These are phyloP conservation scores for Croton laevigatus DNA, from an alignment of 441 rosid genomes.

Conservation along the genomic window DNA sequence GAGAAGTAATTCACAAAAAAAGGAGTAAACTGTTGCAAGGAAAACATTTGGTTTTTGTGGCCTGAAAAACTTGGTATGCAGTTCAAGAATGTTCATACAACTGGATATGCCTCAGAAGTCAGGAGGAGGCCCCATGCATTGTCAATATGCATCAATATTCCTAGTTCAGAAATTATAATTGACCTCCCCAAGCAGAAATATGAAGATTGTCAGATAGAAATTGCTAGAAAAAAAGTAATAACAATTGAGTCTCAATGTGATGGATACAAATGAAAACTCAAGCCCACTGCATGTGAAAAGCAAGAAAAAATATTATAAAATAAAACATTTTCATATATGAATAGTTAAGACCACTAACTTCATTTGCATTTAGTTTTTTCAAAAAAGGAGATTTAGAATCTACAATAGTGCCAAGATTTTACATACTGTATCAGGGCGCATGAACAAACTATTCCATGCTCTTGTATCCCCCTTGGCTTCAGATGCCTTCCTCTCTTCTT, in stretches of 20 bases:
- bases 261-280: not conserved
- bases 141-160: not conserved
- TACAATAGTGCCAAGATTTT: not conserved
- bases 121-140: not conserved
- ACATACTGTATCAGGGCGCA: constrained; percentile 86
- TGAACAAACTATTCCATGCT: constrained; percentile 91
- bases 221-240: not conserved
- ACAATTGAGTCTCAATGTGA: not conserved
- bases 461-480: constrained; percentile 86
- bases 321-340: not conserved
- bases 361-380: not conserved
- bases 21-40: not conserved
- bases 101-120: not conserved
- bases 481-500: constrained; percentile 80
- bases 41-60: not conserved
- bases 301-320: not conserved
- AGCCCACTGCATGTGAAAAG: not conserved
- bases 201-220: not conserved
- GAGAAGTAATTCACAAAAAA: not conserved
- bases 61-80: not conserved
- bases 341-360: not conserved
- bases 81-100: not conserved
- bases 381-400: not conserved
- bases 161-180: not conserved
- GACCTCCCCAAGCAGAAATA: not conserved